Base-by-base conservation (phyloP, 2,329 filamentous ascomycete species). In the Penicillium occitanis region DNA sequence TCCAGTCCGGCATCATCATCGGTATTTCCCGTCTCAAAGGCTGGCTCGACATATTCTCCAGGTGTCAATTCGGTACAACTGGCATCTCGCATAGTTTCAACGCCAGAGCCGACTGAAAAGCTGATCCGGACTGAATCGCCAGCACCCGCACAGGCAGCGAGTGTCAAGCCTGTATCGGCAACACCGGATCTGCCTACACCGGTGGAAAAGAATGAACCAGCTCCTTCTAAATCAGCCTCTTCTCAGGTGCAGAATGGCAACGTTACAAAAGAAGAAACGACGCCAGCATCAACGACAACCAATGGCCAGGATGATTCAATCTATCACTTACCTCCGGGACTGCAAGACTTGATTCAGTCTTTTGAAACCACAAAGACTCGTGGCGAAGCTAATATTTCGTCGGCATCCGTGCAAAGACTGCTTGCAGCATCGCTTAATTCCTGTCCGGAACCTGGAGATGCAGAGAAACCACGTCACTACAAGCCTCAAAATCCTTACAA, bases 331-430 rank as follows among this genome's bases (percentile, higher is more conserved):
- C 95, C 95, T 3, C 87, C 93, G 6, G 92, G 91, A 35, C 82
- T 99, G 63, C 91, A 93, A 73, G 95, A 99, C 76, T 84, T 99
- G 40, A 87, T 98, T 19, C 92, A 97, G 66, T 93, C 93, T 0
- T 97, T 93, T 74, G 93, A 98, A 77, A 85, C 88, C 14, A 91
- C 91, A 1, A 94, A 91, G 80, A 88, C 87, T 73, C 87, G 90
- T 37, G 65, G 65, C 7, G 65, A 66, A 60, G 65, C 65, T 6
- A 63, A 59, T 14, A 85, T 87, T 28, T 80, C 85, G 63, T 84
- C 68, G 13, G 58, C 66, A 40, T 84, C 88, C 50, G 88, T 91
- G 61, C 84, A 92, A 73, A 87, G 89, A 70, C 87, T 96, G 82
- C 87, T 97, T 73, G 86, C 87, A 37, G 84, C 89, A 13, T 96